Evolutionary conservation across 2,329 filamentous ascomycete species (phyloP).

Genomic region (Mariannaea sp.): DNA sequence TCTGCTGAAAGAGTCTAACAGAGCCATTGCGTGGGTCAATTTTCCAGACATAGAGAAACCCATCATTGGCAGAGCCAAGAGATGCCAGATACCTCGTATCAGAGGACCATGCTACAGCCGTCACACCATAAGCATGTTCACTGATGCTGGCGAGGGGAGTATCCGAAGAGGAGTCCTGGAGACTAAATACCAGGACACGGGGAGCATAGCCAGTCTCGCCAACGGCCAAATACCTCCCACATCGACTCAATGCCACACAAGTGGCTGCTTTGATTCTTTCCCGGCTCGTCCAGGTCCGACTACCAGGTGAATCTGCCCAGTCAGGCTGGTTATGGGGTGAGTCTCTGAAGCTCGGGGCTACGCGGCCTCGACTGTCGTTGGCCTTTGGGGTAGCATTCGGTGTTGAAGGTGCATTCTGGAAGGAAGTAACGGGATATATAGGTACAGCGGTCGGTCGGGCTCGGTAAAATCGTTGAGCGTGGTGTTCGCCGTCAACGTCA

Average conservation of each 20-base stretch:
- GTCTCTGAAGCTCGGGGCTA: conserved; percentile 54
- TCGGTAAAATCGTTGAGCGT: conserved; percentile 85
- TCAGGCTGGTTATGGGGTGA: conserved; percentile 53
- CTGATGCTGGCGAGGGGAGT: conserved; percentile 81
- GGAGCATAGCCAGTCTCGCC: conserved; percentile 96
- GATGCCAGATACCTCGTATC: conserved; percentile 88
- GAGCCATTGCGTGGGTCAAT: conserved; percentile 82
- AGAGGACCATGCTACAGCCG: conserved; percentile 84
- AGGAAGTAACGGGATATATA: conserved; percentile 60
- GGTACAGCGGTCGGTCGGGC: conserved; percentile 80
- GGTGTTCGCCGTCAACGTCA: conserved; percentile 70
- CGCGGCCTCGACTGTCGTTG: conserved; percentile 66
- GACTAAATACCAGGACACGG: conserved; percentile 85
- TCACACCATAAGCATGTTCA: conserved; percentile 90
- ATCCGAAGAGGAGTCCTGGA: conserved; percentile 80
- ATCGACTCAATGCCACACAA: conserved; percentile 84
- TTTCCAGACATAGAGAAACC: conserved; percentile 90
- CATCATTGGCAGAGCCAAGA: conserved; percentile 86
- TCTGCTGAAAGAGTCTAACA: conserved; percentile 79
- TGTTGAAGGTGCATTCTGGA: conserved; percentile 55
- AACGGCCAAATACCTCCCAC: conserved; percentile 86
- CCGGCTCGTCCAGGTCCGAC: conserved; percentile 82
- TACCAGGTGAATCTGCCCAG: conserved; percentile 66
- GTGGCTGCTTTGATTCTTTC: conserved; percentile 95
- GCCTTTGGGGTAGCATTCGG: conserved; percentile 62